Conservation (phyloP, 768 basidiomycete genomes). For the Pluteus cervinus region DNA sequence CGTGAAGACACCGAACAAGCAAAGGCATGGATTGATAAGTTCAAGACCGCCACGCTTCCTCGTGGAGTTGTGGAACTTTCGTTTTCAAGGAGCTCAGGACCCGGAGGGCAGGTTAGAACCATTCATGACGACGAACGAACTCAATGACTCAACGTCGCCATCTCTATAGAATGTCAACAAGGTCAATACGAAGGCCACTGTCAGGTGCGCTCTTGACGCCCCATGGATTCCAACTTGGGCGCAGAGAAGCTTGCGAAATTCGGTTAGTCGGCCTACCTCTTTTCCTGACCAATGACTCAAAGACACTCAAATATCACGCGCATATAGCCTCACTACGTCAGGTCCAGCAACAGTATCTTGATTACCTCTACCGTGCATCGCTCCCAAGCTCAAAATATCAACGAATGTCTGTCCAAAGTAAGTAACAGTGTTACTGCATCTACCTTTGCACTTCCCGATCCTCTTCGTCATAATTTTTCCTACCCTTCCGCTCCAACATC, state of each 20-base stretch:
- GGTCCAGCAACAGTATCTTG: slow-evolving; percentile 63
- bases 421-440: too few species aligned
- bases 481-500: background rate
- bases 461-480: too few species aligned
- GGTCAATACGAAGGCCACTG: slow-evolving; percentile 76
- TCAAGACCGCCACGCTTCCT: slow-evolving; percentile 40
- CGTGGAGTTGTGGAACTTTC: slow-evolving; percentile 51
- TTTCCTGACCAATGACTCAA: background rate
- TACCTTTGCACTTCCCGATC: too few species aligned
- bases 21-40: slow-evolving; percentile 46
- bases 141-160: background rate
- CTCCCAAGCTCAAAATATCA: slow-evolving; percentile 73
- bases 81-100: slow-evolving; percentile 78
- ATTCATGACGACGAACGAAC: background rate
- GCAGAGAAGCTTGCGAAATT: slow-evolving; percentile 35
- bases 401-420: slow-evolving; percentile 68
- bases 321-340: slow-evolving; percentile 63
- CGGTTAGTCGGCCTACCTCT: too few species aligned
- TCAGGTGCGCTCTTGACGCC: slow-evolving; percentile 52
- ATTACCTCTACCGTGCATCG: slow-evolving; percentile 65
- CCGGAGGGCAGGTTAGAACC: slow-evolving; percentile 70
- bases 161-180: slow-evolving; percentile 76
- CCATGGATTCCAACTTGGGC: slow-evolving; percentile 73
- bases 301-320: background rate
- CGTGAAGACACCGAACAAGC: slow-evolving; percentile 41